Evolutionary conservation across 2,329 filamentous ascomycete species (phyloP), one percentile per base, ranked within the genome.

Genomic region (Juglanconis sp.): DNA sequence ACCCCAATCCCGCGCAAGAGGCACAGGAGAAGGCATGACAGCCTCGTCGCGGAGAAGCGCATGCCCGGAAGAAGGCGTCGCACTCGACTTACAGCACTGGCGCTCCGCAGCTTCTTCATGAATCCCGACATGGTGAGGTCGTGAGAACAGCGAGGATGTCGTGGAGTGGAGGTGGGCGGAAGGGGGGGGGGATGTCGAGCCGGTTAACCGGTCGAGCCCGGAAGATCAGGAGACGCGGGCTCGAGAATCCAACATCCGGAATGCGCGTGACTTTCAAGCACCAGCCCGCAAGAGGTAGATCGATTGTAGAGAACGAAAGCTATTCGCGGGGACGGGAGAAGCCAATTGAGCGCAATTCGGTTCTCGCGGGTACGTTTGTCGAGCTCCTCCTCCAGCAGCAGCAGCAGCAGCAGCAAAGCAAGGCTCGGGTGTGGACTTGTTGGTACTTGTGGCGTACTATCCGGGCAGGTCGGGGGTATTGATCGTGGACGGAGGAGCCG

Each of bases 51-150:
- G 17, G 30, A 56, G 35, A 52, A 47, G 40, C 38, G 61, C 46
- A 48, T 52, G 40, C n/a, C 52, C 38, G 42, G 51, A 38, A 53
- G 51, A 13, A 56, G 49, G 24, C 46, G 35, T 62, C 30, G 57
- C 35, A 17, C 48, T 53, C 51, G 65, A 81, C 83, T 74, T 76
- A 87, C 84, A 70, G 77, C 77, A 71, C 79, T 75, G 66, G 78
- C 76, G 67, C 76, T 75, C 73, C 85, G 85, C 69, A 86, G 79
- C 72, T 84, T 87, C 67, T 78, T 83, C 64, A 87, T 80, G 67
- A 87, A 82, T 64, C 81, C 78, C 64, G 83, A 77, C 83, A 87
- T 87, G 65, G 42, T 61, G 32, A 34, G 40, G 13, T 17, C 36
- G 61, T 30, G 38, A 36, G 13, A 13, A 11, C 47, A 46, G 38